Percentiles rank a stretch among this genome's conserved stretches.
phyloP scores from a whole-genome alignment of 2,329 filamentous ascomycete genomes.

The Calonectria honghensis region DNA sequence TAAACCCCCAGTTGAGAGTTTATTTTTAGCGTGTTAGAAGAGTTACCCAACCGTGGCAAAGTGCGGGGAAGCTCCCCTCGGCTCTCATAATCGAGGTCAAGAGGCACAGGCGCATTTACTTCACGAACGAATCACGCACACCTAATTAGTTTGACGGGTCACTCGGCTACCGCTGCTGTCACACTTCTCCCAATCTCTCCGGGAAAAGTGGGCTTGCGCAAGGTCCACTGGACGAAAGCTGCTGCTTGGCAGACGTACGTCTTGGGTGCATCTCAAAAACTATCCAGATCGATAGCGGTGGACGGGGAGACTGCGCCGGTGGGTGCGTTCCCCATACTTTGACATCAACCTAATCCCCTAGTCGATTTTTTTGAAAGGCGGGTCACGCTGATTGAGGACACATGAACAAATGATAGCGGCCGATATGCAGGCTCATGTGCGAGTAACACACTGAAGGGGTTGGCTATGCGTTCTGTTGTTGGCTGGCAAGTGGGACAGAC shows the following conservation, averaged over 20 bases:
- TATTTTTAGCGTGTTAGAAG: constrained; percentile 12
- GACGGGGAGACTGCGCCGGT: not conserved
- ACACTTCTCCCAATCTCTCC: not conserved
- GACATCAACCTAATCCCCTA: constrained; percentile 11
- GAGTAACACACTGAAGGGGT: not conserved
- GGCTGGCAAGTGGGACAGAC: not conserved
- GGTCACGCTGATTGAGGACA: not conserved
- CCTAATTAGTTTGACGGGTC: constrained; percentile 2
- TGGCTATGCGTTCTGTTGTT: not conserved
- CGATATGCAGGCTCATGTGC: not conserved
- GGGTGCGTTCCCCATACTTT: not conserved
- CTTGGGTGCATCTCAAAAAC: constrained; percentile 1
- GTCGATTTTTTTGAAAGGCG: not conserved
- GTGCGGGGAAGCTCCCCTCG: constrained; percentile 26
- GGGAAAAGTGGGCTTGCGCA: constrained; percentile 6
- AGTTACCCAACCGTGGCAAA: constrained; percentile 8
- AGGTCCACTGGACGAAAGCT: not conserved
- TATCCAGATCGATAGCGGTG: constrained; percentile 11
- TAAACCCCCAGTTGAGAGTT: constrained; percentile 19
- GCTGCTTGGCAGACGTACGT: constrained; percentile 4
- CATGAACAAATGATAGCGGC: not conserved
- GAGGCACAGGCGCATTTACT: not conserved
- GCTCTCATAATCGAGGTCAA: constrained; percentile 11
- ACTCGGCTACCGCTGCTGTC: constrained; percentile 12
- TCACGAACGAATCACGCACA: constrained; percentile 4